Conservation (phyloP, 352 stramenopile genomes). For the Globisporangium megalacanthum region DNA sequence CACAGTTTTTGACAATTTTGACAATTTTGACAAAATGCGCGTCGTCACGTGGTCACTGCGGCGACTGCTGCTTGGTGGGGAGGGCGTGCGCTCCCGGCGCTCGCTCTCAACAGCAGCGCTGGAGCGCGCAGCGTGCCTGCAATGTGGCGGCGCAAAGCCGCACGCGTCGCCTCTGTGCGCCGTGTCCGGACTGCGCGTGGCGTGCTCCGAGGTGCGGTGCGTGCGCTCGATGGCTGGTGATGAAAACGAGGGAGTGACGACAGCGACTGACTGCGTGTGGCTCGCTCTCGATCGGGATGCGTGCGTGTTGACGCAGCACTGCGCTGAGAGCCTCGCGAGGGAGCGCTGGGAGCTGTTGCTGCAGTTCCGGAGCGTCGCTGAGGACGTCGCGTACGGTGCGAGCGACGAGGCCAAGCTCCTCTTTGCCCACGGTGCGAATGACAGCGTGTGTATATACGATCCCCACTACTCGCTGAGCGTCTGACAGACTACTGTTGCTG, state of each 20-base stretch:
- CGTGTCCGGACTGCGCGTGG: conserved; percentile 31
- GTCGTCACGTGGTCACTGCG: neutral
- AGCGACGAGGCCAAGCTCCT: conserved; percentile 30
- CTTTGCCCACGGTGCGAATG: conserved; percentile 34
- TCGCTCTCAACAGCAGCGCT: conserved; percentile 9
- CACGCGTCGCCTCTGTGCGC: conserved; percentile 20
- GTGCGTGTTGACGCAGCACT: conserved; percentile 18
- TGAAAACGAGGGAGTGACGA: too few relatives aligned
- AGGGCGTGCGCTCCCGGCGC: conserved; percentile 8
- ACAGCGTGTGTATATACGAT: neutral
- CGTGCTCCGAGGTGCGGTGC: conserved; percentile 40
- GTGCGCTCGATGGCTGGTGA: too few relatives aligned
- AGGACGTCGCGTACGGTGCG: conserved; percentile 35
- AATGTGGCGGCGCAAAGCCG: conserved; percentile 24
- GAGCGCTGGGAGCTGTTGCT: conserved; percentile 21
- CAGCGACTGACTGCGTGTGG: too few relatives aligned
- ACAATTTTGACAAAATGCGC: neutral
- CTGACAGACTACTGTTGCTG: neutral
- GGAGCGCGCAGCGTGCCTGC: conserved; percentile 39
- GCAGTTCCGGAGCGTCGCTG: conserved; percentile 35
- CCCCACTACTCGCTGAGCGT: neutral
- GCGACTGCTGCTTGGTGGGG: neutral
- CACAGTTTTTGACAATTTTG: neutral
- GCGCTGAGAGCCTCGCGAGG: conserved; percentile 21
- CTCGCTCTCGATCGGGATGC: conserved; percentile 1